Evolutionary conservation across 768 basidiomycete species (phyloP).

Genomic region (Trametes coccinea): DNA sequence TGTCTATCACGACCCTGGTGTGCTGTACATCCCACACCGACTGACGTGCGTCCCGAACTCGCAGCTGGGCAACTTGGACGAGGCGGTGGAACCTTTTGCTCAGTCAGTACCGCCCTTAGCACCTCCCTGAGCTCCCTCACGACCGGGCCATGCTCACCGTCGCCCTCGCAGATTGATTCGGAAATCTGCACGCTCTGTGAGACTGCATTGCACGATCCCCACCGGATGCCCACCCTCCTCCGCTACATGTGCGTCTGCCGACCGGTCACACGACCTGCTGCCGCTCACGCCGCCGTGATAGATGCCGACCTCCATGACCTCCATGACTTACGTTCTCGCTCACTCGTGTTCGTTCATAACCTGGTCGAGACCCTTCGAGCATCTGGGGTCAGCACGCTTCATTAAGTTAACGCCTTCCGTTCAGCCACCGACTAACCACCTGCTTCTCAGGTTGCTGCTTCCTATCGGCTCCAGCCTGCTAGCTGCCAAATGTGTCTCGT

Average conservation of each 20-base stretch:
- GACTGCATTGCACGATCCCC: constrained; percentile 65
- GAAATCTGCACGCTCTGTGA: constrained; percentile 49
- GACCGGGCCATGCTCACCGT: constrained; percentile 2
- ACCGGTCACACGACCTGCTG: constrained; percentile 8
- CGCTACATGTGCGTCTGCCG: constrained; percentile 51
- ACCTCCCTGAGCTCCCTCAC: background rate
- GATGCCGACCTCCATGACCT: constrained; percentile 70
- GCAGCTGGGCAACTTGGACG: constrained; percentile 52
- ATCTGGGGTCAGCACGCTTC: constrained; percentile 47
- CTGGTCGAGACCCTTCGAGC: constrained; percentile 59
- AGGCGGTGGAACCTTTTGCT: constrained; percentile 63
- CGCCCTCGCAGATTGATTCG: constrained; percentile 44
- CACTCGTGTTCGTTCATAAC: constrained; percentile 64
- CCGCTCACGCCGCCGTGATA: constrained; percentile 28
- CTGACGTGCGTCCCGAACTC: constrained; percentile 10
- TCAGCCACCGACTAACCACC: constrained; percentile 3
- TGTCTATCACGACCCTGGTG: background rate
- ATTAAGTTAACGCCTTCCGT: background rate
- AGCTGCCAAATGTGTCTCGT: constrained; percentile 60
- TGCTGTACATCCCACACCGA: constrained; percentile 2
- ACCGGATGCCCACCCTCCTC: constrained; percentile 57
- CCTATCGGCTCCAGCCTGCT: constrained; percentile 64
- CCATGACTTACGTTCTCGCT: constrained; percentile 61
- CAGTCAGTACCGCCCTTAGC: constrained; percentile 42
- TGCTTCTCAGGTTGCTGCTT: constrained; percentile 51